Base-by-base conservation (phyloP, 768 basidiomycete genomes). In the Dacryopinax spathularia region DNA sequence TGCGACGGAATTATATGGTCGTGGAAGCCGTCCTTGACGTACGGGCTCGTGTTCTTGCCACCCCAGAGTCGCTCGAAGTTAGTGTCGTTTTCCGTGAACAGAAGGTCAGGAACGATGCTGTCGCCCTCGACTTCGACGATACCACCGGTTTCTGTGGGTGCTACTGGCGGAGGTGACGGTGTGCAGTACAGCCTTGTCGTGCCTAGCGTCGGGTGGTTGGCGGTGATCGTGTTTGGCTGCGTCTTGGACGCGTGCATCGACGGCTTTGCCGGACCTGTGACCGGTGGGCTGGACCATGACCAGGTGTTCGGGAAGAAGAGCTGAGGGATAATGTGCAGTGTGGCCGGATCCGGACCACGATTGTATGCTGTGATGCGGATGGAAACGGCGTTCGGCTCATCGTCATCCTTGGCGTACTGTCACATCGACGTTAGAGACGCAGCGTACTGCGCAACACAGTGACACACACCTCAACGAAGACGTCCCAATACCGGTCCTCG, bases 291-390 rank as follows among this genome's bases (percentile, higher is more conserved):
- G 33, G 71, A 67, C 96, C 96, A 99, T 0, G 96, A 97, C 96
- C 96, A 99, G 33, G 91, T 94, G 73, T 99, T 99, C 22, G 91
- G 85, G 78, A 97, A 99, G 88, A 90, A 97, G 41, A 98, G 78
- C 69, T 97, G 94, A 25, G 96, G 96, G 36, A 99, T 80, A 69
- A 99, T 81, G 73, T 99, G 96, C 64, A 99, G 77, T 29, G 87
- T 94, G 18, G 95, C 93, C 1, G 91, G 83, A 65, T 97, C 93
- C 12, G 95, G 93, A 0, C 96, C 95, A 35, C 96, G 86, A 74
- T 99, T 99, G 77, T 97, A 99, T 15, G 87, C 80, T 1, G 95
- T 98, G 72, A 99, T 92, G 63, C 96, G 89, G 68, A 97, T 84
- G 68, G 91, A 95, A 66, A 95, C 73, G 68, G 82, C 89, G 63